Percentiles rank a stretch among this genome's conserved stretches.
Evolutionary conservation across 2,329 filamentous ascomycete species (phyloP).

Genomic region (Calonectria multiphialidica): DNA sequence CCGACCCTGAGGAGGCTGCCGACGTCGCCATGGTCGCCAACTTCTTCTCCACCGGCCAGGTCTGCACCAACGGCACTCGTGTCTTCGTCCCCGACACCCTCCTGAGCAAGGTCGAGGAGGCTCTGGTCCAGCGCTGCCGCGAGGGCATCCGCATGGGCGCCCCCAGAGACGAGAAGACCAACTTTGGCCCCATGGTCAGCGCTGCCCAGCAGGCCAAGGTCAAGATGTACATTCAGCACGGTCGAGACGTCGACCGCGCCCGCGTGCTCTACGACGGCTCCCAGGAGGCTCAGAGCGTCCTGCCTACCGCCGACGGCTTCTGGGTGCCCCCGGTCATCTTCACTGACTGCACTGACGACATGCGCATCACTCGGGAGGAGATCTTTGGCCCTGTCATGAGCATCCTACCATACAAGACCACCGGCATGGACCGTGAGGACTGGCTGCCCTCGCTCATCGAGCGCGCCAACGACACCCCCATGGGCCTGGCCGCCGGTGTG

Average conservation of each 20-base stretch:
- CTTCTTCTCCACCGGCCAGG: slow-evolving; percentile 91
- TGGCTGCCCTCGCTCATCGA: slow-evolving; percentile 75
- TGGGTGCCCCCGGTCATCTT: slow-evolving; percentile 90
- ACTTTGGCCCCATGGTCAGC: slow-evolving; percentile 87
- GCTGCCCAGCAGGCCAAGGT: slow-evolving; percentile 83
- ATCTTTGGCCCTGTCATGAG: slow-evolving; percentile 92
- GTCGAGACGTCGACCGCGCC: slow-evolving; percentile 79
- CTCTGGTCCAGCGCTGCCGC: slow-evolving; percentile 62
- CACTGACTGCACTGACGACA: slow-evolving; percentile 85
- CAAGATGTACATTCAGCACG: slow-evolving; percentile 79
- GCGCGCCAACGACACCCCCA: slow-evolving; percentile 81
- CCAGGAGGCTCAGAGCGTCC: slow-evolving; percentile 62
- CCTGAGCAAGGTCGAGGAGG: slow-evolving; percentile 76
- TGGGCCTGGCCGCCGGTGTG: slow-evolving; percentile 87
- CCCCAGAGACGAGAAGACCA: slow-evolving; percentile 78
- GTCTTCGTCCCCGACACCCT: slow-evolving; percentile 81
- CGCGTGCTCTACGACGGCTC: slow-evolving; percentile 79
- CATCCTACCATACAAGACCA: slow-evolving; percentile 77
- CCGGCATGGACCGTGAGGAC: slow-evolving; percentile 42
- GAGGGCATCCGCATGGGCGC: slow-evolving; percentile 83
- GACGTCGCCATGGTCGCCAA: slow-evolving; percentile 95
- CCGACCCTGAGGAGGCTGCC: slow-evolving; percentile 82
- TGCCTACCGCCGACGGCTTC: slow-evolving; percentile 73
- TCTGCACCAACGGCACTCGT: slow-evolving; percentile 92
- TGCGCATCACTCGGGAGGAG: slow-evolving; percentile 85